Conservation (phyloP, 306 rosid species). For the Corylus heterophylla region DNA sequence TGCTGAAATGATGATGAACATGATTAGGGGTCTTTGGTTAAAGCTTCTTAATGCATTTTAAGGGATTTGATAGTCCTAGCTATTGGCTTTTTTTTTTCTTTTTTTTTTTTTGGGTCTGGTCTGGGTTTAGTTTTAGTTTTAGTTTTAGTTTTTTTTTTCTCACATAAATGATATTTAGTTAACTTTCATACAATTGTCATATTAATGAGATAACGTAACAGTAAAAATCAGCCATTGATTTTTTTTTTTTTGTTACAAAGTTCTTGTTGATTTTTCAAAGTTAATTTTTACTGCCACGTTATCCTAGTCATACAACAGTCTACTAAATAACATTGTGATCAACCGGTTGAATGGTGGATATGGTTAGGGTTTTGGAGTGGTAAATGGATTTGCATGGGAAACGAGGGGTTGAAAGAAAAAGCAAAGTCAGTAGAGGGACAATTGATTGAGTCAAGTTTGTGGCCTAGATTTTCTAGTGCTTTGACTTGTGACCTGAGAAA, state of each 20-base stretch:
- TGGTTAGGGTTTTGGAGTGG: slow-evolving; percentile 46
- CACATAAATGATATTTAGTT: neutral
- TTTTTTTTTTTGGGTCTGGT: no score
- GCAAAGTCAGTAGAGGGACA: slow-evolving; percentile 58
- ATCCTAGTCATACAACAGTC: no score
- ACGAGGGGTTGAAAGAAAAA: slow-evolving; percentile 85
- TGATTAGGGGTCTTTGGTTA: slow-evolving; percentile 27
- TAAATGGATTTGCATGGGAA: slow-evolving; percentile 68
- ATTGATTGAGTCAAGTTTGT: slow-evolving; percentile 64
- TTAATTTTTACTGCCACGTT: no score
- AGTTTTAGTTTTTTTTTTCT: no score
- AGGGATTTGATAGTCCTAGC: slow-evolving; percentile 13
- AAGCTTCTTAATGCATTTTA: neutral
- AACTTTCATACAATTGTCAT: no score
- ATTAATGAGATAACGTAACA: no score
- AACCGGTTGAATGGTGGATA: slow-evolving; percentile 37
- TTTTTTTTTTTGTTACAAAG: no score
- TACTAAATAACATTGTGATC: slow-evolving; percentile 1
- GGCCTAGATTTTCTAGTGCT: slow-evolving; percentile 71
- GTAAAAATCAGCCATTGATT: no score
- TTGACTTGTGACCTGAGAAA: slow-evolving; percentile 81
- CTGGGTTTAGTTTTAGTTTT: no score
- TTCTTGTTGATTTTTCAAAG: no score
- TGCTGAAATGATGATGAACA: slow-evolving; percentile 35
- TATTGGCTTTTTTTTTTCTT: neutral